Evolutionary conservation across 441 rosid species (phyloP), one percentile per base, ranked within the genome.

Genomic region (Pelargonium citronellum): DNA sequence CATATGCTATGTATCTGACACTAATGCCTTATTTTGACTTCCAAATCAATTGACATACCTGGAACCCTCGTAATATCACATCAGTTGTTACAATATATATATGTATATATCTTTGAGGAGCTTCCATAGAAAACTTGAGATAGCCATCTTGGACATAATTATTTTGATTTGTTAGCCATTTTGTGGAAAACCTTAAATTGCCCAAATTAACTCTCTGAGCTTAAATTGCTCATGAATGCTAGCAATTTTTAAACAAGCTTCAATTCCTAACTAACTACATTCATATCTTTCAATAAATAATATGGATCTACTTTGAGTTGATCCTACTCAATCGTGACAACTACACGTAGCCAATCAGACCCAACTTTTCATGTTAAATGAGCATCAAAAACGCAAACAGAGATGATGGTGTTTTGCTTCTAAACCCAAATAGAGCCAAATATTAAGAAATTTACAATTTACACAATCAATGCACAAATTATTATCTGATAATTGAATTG

Each of bases 311-410:
- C 39, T 12, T 69, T 65, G 51, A 46, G 71, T 60, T 66, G 71
- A 66, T 74, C 60, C 53, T 66, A 74, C 66, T 49, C 77, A 51
- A 69, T 9, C 7, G 41, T 63, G 72, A 16, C 20, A 55, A 55
- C 10, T 55, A 79, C 62, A 71, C 30, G 71, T 66, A 47, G 55
- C 67, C 73, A 55, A 67, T 64, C 60, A 69, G 63, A 66, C 49
- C 68, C 69, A 39, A 41, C 37, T 16, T 17, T 37, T 68, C 30
- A 67, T 20, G 16, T 9, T 46, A 20, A 61, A 71, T 44, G 49
- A 66, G 20, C 41, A 43, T 58, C 66, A 60, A 47, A 60, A 47
- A 70, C 53, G 5, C 16, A 55, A 72, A 8, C 5, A 71, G 22
- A 72, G 37, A 30, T 30, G 37, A 30, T 30, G 37, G 37, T 30